phyloP scores from a whole-genome alignment of 148 eudicot species.

The Vaccinium myrtillus region DNA sequence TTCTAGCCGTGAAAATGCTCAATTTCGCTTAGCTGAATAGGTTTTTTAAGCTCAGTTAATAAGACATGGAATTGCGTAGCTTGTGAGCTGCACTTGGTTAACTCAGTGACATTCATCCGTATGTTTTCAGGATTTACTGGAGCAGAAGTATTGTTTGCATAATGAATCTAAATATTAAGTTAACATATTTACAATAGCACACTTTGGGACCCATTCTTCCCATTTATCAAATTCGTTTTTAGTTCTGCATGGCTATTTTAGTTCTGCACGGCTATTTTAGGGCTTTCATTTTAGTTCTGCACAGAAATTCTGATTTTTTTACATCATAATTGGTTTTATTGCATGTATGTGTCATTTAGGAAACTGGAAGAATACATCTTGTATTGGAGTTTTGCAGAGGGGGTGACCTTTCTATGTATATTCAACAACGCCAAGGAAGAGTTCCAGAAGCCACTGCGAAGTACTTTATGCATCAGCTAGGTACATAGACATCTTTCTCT shows the following conservation, averaged over 20 bases:
- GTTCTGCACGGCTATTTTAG: neutral
- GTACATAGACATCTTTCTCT: conserved; percentile 35
- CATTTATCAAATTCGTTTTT: neutral
- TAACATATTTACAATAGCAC: neutral
- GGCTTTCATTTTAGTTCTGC: no score
- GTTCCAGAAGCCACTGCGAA: conserved; percentile 81
- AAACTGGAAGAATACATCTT: conserved; percentile 86
- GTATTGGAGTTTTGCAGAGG: conserved; percentile 93
- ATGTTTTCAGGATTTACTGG: no score
- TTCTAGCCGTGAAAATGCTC: neutral
- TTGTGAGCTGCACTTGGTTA: conserved; percentile 8
- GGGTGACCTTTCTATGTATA: conserved; percentile 80
- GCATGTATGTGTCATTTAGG: conserved; percentile 41
- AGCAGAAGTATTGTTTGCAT: neutral
- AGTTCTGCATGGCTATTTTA: neutral
- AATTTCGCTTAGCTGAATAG: neutral
- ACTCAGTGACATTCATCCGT: neutral
- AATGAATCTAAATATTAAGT: neutral
- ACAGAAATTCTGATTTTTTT: no score
- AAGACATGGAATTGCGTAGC: neutral
- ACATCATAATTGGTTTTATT: conserved; percentile 7
- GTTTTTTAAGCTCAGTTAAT: neutral
- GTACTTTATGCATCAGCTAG: conserved; percentile 88
- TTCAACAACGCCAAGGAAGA: conserved; percentile 76
- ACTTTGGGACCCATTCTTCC: neutral